Evolutionary conservation across 2,329 filamentous ascomycete species (phyloP).

Genomic region (Emergomyces orientalis): DNA sequence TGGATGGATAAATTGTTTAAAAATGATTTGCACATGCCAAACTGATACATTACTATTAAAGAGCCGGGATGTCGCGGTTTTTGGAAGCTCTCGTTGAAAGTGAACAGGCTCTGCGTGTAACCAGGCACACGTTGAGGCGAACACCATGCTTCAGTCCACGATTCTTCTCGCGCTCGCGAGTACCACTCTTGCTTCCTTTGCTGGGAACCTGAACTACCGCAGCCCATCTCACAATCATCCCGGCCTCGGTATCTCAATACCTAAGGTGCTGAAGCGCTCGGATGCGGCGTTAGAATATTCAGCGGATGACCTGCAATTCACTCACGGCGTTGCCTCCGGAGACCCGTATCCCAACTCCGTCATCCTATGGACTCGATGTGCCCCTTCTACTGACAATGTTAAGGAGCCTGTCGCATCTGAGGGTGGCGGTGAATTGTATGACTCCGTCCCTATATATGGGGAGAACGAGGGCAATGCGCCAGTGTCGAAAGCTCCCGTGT

Average conservation of each 20-base stretch:
- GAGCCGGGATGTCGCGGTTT: not conserved
- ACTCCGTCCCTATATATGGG: conserved; percentile 33
- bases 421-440: conserved; percentile 45
- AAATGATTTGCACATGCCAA: not conserved
- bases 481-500: conserved; percentile 25
- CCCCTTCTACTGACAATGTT: conserved; percentile 35
- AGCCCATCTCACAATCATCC: conserved; percentile 57
- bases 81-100: not conserved
- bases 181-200: conserved; percentile 1
- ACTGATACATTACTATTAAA: not conserved
- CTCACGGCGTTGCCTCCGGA: conserved; percentile 50
- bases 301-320: conserved; percentile 49
- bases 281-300: conserved; percentile 24
- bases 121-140: not conserved
- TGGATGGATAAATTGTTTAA: not conserved
- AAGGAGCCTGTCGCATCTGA: conserved; percentile 43
- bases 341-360: conserved; percentile 36
- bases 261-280: conserved; percentile 50
- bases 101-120: not conserved
- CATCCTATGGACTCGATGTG: conserved; percentile 37
- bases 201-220: conserved; percentile 42
- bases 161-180: conserved; percentile 1
- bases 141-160: not conserved
- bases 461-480: conserved; percentile 7
- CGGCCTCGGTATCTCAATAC: conserved; percentile 53